These are phyloP conservation scores for Trichocladium uniseriatum DNA, from an alignment of 495 filamentous ascomycete species.

Conservation along the genomic window DNA sequence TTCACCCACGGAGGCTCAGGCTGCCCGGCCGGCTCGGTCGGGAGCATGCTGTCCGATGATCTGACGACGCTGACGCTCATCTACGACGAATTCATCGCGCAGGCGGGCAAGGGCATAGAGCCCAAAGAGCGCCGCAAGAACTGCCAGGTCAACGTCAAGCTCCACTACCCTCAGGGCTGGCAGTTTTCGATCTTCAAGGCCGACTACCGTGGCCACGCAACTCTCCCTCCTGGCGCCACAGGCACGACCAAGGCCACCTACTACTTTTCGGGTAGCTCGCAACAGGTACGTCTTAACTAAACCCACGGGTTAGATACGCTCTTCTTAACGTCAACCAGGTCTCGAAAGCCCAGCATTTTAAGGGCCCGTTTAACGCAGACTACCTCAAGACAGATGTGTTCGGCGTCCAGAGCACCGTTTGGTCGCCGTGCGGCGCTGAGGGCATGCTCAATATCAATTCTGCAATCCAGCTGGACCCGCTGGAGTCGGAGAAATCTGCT, in stretches of 20 bases:
- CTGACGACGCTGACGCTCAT: slow-evolving; percentile 39
- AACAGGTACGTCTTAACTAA: slow-evolving; percentile 17
- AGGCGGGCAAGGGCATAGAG: slow-evolving; percentile 32
- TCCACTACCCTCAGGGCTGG: slow-evolving; percentile 43
- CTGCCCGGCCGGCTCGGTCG: slow-evolving; percentile 38
- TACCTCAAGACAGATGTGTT: slow-evolving; percentile 33
- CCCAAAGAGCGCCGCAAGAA: slow-evolving; percentile 38
- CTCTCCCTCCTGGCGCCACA: slow-evolving; percentile 33
- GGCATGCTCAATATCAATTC: slow-evolving; percentile 38
- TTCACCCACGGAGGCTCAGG: slow-evolving; percentile 43
- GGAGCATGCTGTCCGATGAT: slow-evolving; percentile 34
- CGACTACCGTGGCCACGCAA: slow-evolving; percentile 42
- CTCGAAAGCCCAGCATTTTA: no score
- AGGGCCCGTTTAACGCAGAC: slow-evolving; percentile 31
- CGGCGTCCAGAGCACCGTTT: slow-evolving; percentile 31
- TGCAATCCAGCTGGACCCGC: slow-evolving; percentile 27
- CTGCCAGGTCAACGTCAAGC: slow-evolving; percentile 43
- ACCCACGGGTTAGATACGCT: no score
- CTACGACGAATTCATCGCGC: slow-evolving; percentile 38
- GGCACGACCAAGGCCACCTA: slow-evolving; percentile 43
- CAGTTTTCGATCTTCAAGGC: slow-evolving; percentile 45
- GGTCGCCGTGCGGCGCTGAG: slow-evolving; percentile 35
- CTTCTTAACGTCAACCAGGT: no score
- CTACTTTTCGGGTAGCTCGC: slow-evolving; percentile 39
- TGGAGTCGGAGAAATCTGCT: slow-evolving; percentile 9